A percentile compares a stretch with the other conserved stretches of the same genome.
Conservation (phyloP, 768 basidiomycete genomes). For the Mycena vitilis region DNA sequence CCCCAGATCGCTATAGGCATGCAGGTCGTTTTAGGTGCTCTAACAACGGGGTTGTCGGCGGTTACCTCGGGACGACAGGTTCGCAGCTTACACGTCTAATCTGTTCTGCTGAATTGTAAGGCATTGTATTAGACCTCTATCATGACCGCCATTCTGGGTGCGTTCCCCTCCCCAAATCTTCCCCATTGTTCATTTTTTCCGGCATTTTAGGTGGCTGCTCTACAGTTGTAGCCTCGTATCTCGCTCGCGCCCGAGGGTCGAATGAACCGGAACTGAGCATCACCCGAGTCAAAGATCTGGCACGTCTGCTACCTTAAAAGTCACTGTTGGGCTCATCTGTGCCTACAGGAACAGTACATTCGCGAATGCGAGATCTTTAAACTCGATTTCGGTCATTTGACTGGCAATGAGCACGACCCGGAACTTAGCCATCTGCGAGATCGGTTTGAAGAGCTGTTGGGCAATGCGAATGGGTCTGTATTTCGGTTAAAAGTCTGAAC, state of each 20-base stretch:
- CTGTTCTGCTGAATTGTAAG: neutral
- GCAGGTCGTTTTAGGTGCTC: conserved; percentile 72
- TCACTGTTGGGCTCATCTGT: too few species aligned
- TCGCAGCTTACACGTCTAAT: conserved; percentile 19
- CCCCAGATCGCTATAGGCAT: conserved; percentile 65
- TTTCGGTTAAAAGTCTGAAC: too few species aligned
- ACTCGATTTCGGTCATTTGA: conserved; percentile 64
- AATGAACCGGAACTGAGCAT: conserved; percentile 77
- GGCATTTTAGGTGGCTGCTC: conserved; percentile 64
- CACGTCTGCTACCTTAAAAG: too few species aligned
- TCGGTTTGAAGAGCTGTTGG: conserved; percentile 61
- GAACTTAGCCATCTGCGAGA: conserved; percentile 50
- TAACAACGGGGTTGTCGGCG: conserved; percentile 75
- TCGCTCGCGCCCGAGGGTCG: conserved; percentile 76
- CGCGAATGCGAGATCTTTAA: conserved; percentile 69
- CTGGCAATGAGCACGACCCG: conserved; percentile 49
- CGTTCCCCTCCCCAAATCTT: neutral
- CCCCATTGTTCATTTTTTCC: neutral
- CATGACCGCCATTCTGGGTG: conserved; percentile 33
- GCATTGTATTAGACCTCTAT: conserved; percentile 3
- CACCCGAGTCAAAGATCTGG: conserved; percentile 64
- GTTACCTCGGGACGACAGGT: conserved; percentile 56
- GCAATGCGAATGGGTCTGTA: conserved; percentile 43
- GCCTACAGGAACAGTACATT: conserved; percentile 62
- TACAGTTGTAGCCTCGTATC: conserved; percentile 77